Evolutionary conservation across 106 monocot genomes (phyloP), one percentile per base, ranked within the genome.

Genomic region (Apostasia shenzhenica): DNA sequence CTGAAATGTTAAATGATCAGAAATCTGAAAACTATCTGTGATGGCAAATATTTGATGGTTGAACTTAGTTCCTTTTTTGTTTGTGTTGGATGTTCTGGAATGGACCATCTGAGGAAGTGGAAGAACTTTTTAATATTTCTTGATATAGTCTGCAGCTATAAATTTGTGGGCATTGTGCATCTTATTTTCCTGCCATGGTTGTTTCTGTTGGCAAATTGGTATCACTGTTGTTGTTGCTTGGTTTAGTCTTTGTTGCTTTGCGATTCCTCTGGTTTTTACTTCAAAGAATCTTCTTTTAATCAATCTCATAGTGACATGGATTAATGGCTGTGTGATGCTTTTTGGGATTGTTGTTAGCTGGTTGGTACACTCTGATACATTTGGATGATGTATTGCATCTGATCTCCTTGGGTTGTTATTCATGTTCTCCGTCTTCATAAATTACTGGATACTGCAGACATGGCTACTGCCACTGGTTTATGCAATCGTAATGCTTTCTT

Each of bases 11-110:
- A 26, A 26, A 26, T 26, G 26, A 26, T 26, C 26, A 26, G 26
- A 26, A 26, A 26, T 26, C 26, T 26, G 26, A 26, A 26, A 26
- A 26, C 26, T 0, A 26, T 26, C 26, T 26, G 26, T 26, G 26
- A 26, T 26, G 26, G 26, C 26, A 26, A 26, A 26, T 26, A 26
- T 26, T 8, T 39, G 6, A 13, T 8, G 8, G 50, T 45, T 51
- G 5, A 37, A 49, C 48, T 12, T 49, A 8, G 46, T 14, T 66
- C n/a, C 6, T 66, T 26, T 48, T 13, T 8, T 46, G 14, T 13
- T 48, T 66, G 42, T 50, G 50, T 69, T 76, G 56, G 61, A 80
- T 75, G 54, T 45, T 72, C 14, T 76, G 14, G 37, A n/a, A 48
- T 71, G 75, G 46, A 60, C 55, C 56, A 70, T 54, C 26, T 44